These are phyloP conservation scores for Saccharomycopsis sp. DNA, from an alignment of 805 yeast genomes.

Conservation along the genomic window DNA sequence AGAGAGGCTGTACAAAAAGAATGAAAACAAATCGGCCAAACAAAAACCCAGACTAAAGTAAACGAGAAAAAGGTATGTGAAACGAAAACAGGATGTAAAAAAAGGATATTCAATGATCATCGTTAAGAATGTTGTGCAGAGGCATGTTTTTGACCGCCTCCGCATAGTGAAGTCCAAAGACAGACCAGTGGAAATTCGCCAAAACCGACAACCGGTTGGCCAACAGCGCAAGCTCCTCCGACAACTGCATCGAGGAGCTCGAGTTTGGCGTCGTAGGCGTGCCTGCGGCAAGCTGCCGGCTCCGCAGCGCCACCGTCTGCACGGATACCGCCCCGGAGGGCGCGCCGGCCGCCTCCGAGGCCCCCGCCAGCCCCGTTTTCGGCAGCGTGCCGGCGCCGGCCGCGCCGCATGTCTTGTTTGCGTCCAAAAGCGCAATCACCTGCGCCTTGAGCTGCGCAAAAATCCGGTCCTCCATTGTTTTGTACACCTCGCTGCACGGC, in stretches of 20 bases:
- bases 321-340: conserved; percentile 21
- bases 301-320: neutral
- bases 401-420: conserved; percentile 9
- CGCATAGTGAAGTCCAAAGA: conserved; percentile 64
- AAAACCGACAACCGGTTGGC: conserved; percentile 58
- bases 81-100: neutral
- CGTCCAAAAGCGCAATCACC: conserved; percentile 29
- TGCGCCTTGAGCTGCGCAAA: conserved; percentile 41
- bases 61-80: neutral
- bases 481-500: conserved; percentile 71
- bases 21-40: neutral
- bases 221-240: conserved; percentile 51
- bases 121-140: too few relatives aligned
- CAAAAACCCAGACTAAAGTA: neutral
- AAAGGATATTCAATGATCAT: neutral
- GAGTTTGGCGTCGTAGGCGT: conserved; percentile 20
- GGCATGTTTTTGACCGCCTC: conserved; percentile 32
- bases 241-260: conserved; percentile 25
- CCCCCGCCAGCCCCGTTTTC: conserved; percentile 4
- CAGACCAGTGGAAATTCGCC: conserved; percentile 75
- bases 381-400: too few relatives aligned
- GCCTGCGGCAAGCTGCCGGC: neutral
- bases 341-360: neutral
- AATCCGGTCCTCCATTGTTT: conserved; percentile 62
- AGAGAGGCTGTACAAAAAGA: neutral